phyloP scores from a whole-genome alignment of 352 stramenopile genomes.

The Globisporangium orthogonon region DNA sequence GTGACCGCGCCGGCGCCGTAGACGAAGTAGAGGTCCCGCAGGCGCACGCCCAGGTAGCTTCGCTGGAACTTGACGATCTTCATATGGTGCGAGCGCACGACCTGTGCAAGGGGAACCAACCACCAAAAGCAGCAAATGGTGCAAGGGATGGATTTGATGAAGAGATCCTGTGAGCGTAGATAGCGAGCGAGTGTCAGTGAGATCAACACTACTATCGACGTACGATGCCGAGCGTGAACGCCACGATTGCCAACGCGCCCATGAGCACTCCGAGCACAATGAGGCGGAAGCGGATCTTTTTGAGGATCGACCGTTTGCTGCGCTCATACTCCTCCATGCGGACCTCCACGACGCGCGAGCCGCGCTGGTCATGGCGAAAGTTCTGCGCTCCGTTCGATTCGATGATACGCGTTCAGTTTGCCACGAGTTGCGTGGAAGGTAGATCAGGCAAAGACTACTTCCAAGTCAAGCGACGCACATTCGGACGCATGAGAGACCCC shows the following conservation, averaged over 20 bases:
- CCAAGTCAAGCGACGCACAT: constrained; percentile 18
- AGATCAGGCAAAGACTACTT: too few relatives aligned
- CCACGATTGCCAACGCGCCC: constrained; percentile 30
- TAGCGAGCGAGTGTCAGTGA: too few relatives aligned
- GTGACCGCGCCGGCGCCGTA: constrained; percentile 37
- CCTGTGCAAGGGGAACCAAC: constrained; percentile 14
- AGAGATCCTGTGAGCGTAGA: too few relatives aligned
- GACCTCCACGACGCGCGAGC: constrained; percentile 62
- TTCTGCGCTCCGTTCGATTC: constrained; percentile 22
- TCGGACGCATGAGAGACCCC: constrained; percentile 56
- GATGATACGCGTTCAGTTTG: too few relatives aligned
- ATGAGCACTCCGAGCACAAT: constrained; percentile 53
- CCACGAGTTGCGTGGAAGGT: too few relatives aligned
- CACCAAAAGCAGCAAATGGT: background rate
- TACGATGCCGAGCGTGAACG: constrained; percentile 50
- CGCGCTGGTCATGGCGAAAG: constrained; percentile 59
- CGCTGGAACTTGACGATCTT: constrained; percentile 43
- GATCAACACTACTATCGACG: too few relatives aligned
- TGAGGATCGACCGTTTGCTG: constrained; percentile 65
- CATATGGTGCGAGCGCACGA: constrained; percentile 40
- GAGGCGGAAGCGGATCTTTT: constrained; percentile 64
- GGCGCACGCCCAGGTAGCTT: constrained; percentile 20
- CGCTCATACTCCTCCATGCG: constrained; percentile 64
- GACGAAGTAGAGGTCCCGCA: constrained; percentile 65
- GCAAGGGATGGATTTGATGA: background rate